Conservation (phyloP, 2,329 filamentous ascomycete species). For the Grosmannia serpens region DNA sequence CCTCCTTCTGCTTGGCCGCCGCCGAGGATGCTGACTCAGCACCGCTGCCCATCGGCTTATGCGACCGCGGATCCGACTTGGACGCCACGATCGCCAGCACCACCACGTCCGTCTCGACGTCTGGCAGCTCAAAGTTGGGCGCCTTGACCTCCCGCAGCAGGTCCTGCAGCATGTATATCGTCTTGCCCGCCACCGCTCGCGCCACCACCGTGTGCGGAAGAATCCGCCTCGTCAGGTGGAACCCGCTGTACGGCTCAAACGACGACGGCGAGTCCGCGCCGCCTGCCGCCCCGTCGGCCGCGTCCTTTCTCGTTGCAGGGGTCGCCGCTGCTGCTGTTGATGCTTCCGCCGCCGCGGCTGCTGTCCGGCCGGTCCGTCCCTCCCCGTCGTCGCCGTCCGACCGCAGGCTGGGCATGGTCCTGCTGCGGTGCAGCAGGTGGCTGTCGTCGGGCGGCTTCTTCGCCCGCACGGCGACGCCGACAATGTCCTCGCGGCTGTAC, state of each 20-base stretch:
- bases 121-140: conserved; percentile 70
- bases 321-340: background rate
- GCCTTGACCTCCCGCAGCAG: conserved; percentile 70
- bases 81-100: conserved; percentile 78
- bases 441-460: conserved; percentile 4
- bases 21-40: no score
- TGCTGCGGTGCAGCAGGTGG: conserved; percentile 29
- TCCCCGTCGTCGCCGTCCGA: background rate
- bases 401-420: conserved; percentile 25
- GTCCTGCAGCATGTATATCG: conserved; percentile 66
- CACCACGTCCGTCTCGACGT: conserved; percentile 78
- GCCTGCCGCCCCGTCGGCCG: background rate
- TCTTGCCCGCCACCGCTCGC: conserved; percentile 67
- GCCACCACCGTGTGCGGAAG: conserved; percentile 72
- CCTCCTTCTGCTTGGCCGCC: background rate
- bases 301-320: no score
- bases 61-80: conserved; percentile 68
- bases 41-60: conserved; percentile 32
- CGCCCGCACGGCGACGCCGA: conserved; percentile 21
- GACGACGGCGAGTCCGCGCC: conserved; percentile 21
- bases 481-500: conserved; percentile 54
- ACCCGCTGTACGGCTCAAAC: conserved; percentile 77
- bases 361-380: background rate
- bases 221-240: conserved; percentile 73
- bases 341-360: background rate